phyloP scores from a whole-genome alignment of 208 protist species.

The Vickermania ingenoplastis region DNA sequence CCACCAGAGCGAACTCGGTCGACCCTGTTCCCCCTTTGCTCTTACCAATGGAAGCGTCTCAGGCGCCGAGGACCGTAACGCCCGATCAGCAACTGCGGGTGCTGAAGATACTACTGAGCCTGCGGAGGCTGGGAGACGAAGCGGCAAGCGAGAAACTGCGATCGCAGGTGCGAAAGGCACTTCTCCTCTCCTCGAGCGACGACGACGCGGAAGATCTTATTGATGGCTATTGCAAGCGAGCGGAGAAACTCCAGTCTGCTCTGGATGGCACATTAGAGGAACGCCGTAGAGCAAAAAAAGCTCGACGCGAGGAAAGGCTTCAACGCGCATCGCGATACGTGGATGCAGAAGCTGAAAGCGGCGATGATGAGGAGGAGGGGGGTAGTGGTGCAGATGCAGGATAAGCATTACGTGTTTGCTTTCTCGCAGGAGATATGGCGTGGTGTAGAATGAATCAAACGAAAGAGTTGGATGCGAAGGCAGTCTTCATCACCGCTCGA shows the following conservation, averaged over 20 bases:
- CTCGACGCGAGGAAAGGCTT: background rate
- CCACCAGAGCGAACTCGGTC: no score
- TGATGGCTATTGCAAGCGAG: background rate
- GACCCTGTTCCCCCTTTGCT: no score
- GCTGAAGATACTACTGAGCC: constrained; percentile 12
- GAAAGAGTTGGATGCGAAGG: no score
- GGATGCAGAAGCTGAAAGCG: constrained; percentile 21
- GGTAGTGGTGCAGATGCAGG: no score
- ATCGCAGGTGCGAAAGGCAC: constrained; percentile 7
- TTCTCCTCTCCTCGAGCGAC: constrained; percentile 6
- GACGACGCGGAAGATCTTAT: background rate
- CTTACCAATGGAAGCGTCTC: no score
- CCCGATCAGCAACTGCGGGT: constrained; percentile 19
- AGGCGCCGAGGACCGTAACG: constrained; percentile 10
- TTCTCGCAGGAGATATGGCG: no score
- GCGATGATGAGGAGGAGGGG: constrained; percentile 10
- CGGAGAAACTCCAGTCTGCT: background rate
- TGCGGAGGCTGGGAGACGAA: constrained; percentile 11
- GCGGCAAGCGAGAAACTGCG: constrained; percentile 13
- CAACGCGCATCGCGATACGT: constrained; percentile 13
- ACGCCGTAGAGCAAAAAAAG: background rate
- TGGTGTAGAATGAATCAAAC: no score
- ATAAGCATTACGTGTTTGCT: no score
- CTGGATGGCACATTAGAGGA: background rate
- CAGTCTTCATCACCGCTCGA: no score